phyloP scores from a whole-genome alignment of 2,329 filamentous ascomycete genomes.

The Fusarium anthophilum region DNA sequence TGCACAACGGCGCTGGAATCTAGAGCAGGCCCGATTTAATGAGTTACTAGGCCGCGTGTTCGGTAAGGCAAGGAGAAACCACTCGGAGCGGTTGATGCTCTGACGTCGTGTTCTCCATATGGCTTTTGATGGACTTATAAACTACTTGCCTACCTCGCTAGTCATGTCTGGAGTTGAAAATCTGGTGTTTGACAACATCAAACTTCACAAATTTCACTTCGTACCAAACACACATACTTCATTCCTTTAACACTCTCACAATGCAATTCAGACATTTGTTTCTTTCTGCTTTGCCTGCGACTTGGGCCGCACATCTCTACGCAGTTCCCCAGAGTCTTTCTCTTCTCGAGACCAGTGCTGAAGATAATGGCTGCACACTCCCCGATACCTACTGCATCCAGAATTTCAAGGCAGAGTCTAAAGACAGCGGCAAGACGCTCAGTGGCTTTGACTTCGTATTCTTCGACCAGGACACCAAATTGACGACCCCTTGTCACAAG shows the following conservation, averaged over 20 bases:
- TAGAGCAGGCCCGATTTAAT: conserved; percentile 28
- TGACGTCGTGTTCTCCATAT: conserved; percentile 37
- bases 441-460: conserved; percentile 53
- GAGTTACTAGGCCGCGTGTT: conserved; percentile 28
- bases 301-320: conserved; percentile 41
- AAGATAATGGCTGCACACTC: conserved; percentile 46
- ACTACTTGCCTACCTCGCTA: background rate
- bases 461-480: conserved; percentile 50
- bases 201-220: background rate
- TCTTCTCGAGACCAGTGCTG: conserved; percentile 36
- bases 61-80: conserved; percentile 10
- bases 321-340: conserved; percentile 39
- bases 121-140: conserved; percentile 23
- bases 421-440: conserved; percentile 47
- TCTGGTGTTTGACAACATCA: background rate
- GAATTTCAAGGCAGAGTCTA: conserved; percentile 49
- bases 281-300: conserved; percentile 36
- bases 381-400: conserved; percentile 52
- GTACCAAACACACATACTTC: background rate
- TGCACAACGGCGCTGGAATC: conserved; percentile 14
- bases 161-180: conserved; percentile 6
- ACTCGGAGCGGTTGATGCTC: background rate
- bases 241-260: background rate
- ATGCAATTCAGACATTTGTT: conserved; percentile 35
- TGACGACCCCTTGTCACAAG: conserved; percentile 55